These are phyloP conservation scores for Phytophthora hybrid DNA, from an alignment of 352 stramenopile genomes.

Conservation along the genomic window DNA sequence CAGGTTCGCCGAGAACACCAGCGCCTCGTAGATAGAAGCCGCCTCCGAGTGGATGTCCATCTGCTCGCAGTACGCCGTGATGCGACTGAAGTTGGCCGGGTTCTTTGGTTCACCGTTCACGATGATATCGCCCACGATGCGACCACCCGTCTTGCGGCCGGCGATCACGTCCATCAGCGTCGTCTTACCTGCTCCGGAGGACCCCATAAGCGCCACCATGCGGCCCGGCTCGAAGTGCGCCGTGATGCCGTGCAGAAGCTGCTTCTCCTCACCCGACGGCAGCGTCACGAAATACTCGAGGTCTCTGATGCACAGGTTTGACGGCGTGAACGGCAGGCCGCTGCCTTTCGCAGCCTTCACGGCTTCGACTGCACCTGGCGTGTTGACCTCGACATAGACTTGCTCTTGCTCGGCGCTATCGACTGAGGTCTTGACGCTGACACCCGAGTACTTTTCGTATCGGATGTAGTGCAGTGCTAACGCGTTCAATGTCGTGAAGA, in stretches of 20 bases:
- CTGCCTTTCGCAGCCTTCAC: slow-evolving; percentile 24
- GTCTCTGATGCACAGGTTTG: slow-evolving; percentile 53
- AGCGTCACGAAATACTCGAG: slow-evolving; percentile 65
- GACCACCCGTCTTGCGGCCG: slow-evolving; percentile 74
- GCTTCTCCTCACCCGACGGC: slow-evolving; percentile 55
- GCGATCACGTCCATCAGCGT: slow-evolving; percentile 79
- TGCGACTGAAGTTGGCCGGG: slow-evolving; percentile 80
- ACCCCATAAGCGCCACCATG: slow-evolving; percentile 84
- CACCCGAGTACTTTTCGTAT: slow-evolving; percentile 6
- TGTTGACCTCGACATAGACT: slow-evolving; percentile 50
- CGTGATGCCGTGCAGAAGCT: slow-evolving; percentile 52
- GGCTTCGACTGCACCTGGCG: slow-evolving; percentile 27
- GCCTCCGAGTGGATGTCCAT: slow-evolving; percentile 89
- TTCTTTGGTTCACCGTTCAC: slow-evolving; percentile 91
- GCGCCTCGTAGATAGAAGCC: slow-evolving; percentile 88
- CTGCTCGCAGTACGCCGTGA: slow-evolving; percentile 94
- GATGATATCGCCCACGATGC: slow-evolving; percentile 86
- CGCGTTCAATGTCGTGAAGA: slow-evolving; percentile 1
- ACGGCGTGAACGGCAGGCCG: slow-evolving; percentile 48
- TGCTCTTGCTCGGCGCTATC: slow-evolving; percentile 31
- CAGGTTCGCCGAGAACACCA: slow-evolving; percentile 92
- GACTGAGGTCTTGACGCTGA: slow-evolving; percentile 38
- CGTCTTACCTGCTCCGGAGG: slow-evolving; percentile 40
- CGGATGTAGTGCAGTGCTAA: neutral
- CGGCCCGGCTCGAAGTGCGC: slow-evolving; percentile 23